Evolutionary conservation across 2,329 filamentous ascomycete genomes (phyloP).

Genomic region (Macrophomina tecta): DNA sequence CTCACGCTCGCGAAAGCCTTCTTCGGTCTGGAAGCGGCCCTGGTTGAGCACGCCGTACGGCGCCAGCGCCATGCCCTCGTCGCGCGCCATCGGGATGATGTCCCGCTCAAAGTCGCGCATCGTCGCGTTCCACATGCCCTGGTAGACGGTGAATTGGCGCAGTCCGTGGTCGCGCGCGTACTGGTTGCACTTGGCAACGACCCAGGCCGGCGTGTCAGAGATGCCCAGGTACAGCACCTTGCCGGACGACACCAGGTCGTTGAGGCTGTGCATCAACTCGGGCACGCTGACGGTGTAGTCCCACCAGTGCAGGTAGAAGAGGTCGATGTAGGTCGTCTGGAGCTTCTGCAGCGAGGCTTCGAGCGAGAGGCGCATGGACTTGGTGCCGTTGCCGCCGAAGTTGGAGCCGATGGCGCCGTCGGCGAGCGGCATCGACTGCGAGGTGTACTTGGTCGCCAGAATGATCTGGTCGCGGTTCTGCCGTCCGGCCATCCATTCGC

Average conservation of each 20-base stretch:
- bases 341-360: slow-evolving; percentile 57
- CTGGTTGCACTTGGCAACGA: slow-evolving; percentile 39
- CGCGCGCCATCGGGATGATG: slow-evolving; percentile 52
- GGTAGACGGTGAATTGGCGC: slow-evolving; percentile 48
- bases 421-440: slow-evolving; percentile 34
- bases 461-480: slow-evolving; percentile 49
- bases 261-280: slow-evolving; percentile 52
- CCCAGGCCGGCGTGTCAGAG: slow-evolving; percentile 53
- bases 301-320: slow-evolving; percentile 49
- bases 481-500: slow-evolving; percentile 50
- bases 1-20: slow-evolving; percentile 44
- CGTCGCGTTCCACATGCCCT: slow-evolving; percentile 51
- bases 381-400: slow-evolving; percentile 49
- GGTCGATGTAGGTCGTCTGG: slow-evolving; percentile 72
- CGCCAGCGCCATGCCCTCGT: slow-evolving; percentile 50
- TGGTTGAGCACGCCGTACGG: slow-evolving; percentile 62
- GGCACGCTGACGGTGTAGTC: slow-evolving; percentile 50
- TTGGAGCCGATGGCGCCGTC: slow-evolving; percentile 39
- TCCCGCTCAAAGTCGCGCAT: slow-evolving; percentile 53
- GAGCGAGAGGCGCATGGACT: slow-evolving; percentile 46
- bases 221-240: slow-evolving; percentile 55
- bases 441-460: slow-evolving; percentile 49
- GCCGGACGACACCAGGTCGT: slow-evolving; percentile 48
- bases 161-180: slow-evolving; percentile 49
- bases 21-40: slow-evolving; percentile 50